Evolutionary conservation across 83 land plant species (phyloP), one percentile per base, ranked within the genome.

Genomic region (Picea mariana): DNA sequence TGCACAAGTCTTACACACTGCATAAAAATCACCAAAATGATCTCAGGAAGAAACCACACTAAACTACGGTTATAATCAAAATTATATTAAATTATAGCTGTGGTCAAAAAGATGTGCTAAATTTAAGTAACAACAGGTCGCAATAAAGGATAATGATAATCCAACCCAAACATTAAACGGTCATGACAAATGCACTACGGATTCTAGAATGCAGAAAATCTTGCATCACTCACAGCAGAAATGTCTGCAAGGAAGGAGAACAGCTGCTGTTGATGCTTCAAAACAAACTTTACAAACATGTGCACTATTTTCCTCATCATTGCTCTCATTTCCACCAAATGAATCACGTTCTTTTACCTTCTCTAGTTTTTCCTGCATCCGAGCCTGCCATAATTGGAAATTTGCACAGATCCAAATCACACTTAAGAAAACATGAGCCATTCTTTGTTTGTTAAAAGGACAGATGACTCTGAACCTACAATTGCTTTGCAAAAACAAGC

Each of bases 201-300:
- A 24, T 44, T 75, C 26, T 21, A 44, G 58, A 44, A 21, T 23
- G 58, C 9, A 75, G 58, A 15, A 42, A 75, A 44, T 75, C 11
- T 75, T 47, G 52, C n/a, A 79, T 62, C 23, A 87, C 94, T 87
- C 89, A 95, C 98, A 85, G 84, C 96, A 95, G 82, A 95, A 93
- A 84, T 95, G 98, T 2, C 98, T 91, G 65, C 98, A 95, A 21
- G 98, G 96, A 65, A 95, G 94, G 83, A 95, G 96, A 75, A 95
- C 87, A 38, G 98, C 92, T 42, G 96, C 98, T 40, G 93, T 88
- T 34, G 92, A 86, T 26, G 96, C 90, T 76, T 95, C 98, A 89
- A 93, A 95, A 86, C 98, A 95, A 16, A 93, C 92, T 93, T 93
- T 95, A 83, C 98, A 95, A 31, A 87, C 84, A 85, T 95, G 96